phyloP scores from a whole-genome alignment of 1,284 basidiomycete species.

The Somion occarium region DNA sequence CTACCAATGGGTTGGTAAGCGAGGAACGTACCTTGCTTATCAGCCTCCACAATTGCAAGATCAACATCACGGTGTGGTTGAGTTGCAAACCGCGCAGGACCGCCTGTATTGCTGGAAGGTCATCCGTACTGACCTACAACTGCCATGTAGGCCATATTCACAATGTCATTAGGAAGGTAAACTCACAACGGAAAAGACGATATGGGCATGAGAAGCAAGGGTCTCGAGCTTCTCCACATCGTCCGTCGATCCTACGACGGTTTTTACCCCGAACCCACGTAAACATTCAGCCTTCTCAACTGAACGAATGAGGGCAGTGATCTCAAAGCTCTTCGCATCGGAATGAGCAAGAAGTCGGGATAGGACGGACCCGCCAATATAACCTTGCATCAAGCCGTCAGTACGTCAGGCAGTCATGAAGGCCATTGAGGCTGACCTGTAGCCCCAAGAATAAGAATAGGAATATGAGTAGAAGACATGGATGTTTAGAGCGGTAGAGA shows the following conservation, averaged over 20 bases:
- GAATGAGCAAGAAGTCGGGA: conserved; percentile 34
- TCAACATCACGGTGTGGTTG: conserved; percentile 34
- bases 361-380: conserved; percentile 39
- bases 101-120: conserved; percentile 33
- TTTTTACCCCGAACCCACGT: conserved; percentile 30
- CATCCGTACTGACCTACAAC: conserved; percentile 37
- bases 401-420: no score
- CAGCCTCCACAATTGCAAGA: no score
- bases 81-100: conserved; percentile 42
- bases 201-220: conserved; percentile 19
- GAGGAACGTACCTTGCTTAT: no score
- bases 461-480: no score
- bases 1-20: not conserved
- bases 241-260: conserved; percentile 34
- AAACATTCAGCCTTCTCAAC: conserved; percentile 36
- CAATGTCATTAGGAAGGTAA: no score
- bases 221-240: conserved; percentile 26
- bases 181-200: conserved; percentile 23
- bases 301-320: conserved; percentile 37
- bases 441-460: not conserved
- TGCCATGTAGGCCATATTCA: not conserved
- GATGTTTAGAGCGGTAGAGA: no score
- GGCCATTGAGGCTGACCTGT: conserved; percentile 1
- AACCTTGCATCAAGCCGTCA: no score
- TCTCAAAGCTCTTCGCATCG: conserved; percentile 28